Base-by-base conservation (phyloP, 2,329 filamentous ascomycete genomes). In the Diaporthe sp. region DNA sequence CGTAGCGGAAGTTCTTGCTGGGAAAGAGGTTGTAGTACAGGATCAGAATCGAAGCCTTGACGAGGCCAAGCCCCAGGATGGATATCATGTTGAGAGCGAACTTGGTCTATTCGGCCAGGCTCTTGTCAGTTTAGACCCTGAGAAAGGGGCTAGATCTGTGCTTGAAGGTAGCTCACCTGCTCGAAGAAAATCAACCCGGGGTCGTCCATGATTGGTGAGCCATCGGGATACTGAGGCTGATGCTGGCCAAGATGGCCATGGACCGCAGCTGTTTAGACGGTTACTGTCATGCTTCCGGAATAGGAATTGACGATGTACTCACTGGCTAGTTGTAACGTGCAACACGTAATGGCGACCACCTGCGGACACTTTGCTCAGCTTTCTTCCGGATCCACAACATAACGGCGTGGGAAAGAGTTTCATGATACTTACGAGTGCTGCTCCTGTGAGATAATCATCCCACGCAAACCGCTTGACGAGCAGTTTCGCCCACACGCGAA, bases 381-480 rank as follows among this genome's bases (percentile, higher is more conserved):
- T 3, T 39, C 15, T 19, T 51, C 31, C 22, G 13, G 25, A 28
- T 22, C 9, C 5, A n/a, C 5, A n/a, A n/a, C 28, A 34, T 1
- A 1, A 10, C 3, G 6, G 13, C 4, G 31, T 1, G 4, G 28
- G 5, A 12, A 10, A 7, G 19, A 19, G 65, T 55, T 5, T 22
- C 15, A 9, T 12, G 13, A 9, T 7, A 53, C 65, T 53, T 68
- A 68, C 65, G 22, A 68, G 65, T 34, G 46, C 65, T 28, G 25
- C 65, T 42, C 65, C 65, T n/a, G 65, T 37, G 13, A 68, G 65
- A 8, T 68, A 68, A 25, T 68, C 65, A 53, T 68, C 65, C 65
- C 22, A 39, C 3, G 65, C 65, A 39, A 55, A 39, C 8, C 65
- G 65, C 31, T 68, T 68, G 13, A 68, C 65, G 15, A 68, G 46